phyloP scores from a whole-genome alignment of 2,329 filamentous ascomycete genomes.

The Xylariaceae sp. region DNA sequence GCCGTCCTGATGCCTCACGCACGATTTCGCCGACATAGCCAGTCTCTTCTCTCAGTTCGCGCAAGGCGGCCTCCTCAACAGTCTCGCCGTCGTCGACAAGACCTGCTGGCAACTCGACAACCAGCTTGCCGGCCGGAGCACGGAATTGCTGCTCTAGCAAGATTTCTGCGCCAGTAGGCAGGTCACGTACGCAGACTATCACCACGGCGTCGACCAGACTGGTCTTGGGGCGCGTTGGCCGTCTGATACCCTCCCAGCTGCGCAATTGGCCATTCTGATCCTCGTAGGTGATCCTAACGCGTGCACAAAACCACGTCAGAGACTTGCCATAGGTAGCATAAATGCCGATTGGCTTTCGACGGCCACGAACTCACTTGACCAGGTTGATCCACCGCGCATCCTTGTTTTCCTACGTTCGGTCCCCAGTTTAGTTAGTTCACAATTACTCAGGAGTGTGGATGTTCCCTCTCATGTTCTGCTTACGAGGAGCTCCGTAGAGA shows the following conservation, averaged over 20 bases:
- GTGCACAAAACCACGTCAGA: not conserved
- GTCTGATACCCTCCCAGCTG: constrained; percentile 29
- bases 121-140: constrained; percentile 36
- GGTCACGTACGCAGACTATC: constrained; percentile 27
- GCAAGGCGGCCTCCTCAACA: constrained; percentile 35
- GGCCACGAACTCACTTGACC: constrained; percentile 25
- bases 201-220: constrained; percentile 30
- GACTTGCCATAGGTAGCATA: not conserved
- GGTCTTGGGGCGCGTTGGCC: constrained; percentile 26
- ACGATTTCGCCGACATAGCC: constrained; percentile 35
- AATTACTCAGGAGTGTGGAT: not conserved
- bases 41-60: constrained; percentile 37
- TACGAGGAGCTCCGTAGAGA: constrained; percentile 30
- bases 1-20: constrained; percentile 18
- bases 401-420: constrained; percentile 26
- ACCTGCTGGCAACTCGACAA: constrained; percentile 37
- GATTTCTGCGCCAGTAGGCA: constrained; percentile 26
- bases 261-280: constrained; percentile 28
- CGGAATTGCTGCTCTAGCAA: constrained; percentile 38
- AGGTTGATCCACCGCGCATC: constrained; percentile 32
- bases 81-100: constrained; percentile 37
- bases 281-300: constrained; percentile 28
- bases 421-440: not conserved
- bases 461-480: constrained; percentile 5
- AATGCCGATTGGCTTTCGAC: not conserved